A percentile compares a stretch with the other conserved stretches of the same genome.
Evolutionary conservation across 495 filamentous ascomycete genomes (phyloP).

Genomic region (Penicillium canescens): DNA sequence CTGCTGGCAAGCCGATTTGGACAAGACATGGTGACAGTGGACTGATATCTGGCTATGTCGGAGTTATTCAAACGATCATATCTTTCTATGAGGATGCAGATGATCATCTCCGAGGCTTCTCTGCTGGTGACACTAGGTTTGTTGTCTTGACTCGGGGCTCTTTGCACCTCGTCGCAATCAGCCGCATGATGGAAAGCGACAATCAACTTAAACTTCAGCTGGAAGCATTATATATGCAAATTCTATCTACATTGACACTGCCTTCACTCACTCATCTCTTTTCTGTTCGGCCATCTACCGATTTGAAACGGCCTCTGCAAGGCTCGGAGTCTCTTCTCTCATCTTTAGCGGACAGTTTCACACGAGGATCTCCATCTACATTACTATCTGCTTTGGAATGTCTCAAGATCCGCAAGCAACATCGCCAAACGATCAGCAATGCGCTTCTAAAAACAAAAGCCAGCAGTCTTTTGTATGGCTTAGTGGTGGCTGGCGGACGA

Average conservation of each 20-base stretch:
- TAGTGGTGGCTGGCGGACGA: conserved; percentile 90
- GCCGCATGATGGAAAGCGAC: conserved; percentile 86
- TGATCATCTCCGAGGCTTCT: conserved; percentile 77
- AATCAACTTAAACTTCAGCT: conserved; percentile 82
- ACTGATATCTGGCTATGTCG: conserved; percentile 87
- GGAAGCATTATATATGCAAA: conserved; percentile 96
- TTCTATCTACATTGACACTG: conserved; percentile 90
- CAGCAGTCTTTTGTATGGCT: conserved; percentile 81
- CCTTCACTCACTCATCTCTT: conserved; percentile 89
- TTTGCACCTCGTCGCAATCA: conserved; percentile 91
- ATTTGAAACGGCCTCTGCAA: conserved; percentile 87
- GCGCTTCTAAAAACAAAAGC: conserved; percentile 75
- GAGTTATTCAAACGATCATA: conserved; percentile 96
- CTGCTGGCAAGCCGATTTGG: conserved; percentile 97
- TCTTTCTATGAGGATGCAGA: conserved; percentile 87
- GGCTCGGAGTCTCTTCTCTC: conserved; percentile 91
- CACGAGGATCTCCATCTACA: conserved; percentile 83
- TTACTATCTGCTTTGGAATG: conserved; percentile 91
- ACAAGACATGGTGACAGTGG: conserved; percentile 89
- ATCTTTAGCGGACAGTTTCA: conserved; percentile 91
- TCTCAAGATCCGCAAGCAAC: conserved; percentile 79
- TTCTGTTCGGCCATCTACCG: conserved; percentile 83
- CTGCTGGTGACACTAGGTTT: conserved; percentile 79
- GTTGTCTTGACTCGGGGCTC: conserved; percentile 80
- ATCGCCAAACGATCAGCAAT: conserved; percentile 84